A percentile compares a stretch with the other conserved stretches of the same genome.
These are phyloP conservation scores for Herpotrichia juniperi DNA, from an alignment of 2,329 filamentous ascomycete genomes.

Conservation along the genomic window DNA sequence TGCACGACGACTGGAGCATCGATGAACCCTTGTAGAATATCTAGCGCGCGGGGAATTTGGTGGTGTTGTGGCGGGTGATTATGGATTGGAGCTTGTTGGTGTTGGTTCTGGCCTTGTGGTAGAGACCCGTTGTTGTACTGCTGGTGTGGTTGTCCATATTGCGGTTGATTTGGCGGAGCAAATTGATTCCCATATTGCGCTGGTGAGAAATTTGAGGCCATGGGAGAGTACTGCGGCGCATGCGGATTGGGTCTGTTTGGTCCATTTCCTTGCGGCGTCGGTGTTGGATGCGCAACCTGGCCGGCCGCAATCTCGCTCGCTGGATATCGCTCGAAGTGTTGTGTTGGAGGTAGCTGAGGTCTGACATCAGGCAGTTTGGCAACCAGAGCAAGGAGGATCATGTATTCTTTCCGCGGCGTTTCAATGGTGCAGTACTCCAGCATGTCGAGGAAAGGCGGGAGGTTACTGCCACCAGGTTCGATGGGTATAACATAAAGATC, in stretches of 20 bases:
- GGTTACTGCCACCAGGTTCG: constrained; percentile 67
- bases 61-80: constrained; percentile 26
- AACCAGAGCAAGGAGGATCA: constrained; percentile 84
- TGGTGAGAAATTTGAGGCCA: constrained; percentile 30
- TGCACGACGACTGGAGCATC: constrained; percentile 49
- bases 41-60: constrained; percentile 43
- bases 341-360: constrained; percentile 32
- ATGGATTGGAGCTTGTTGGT: constrained; percentile 8
- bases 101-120: constrained; percentile 2
- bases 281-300: constrained; percentile 23
- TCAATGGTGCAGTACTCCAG: constrained; percentile 85
- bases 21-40: constrained; percentile 52
- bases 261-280: constrained; percentile 19
- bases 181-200: constrained; percentile 28
- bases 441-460: constrained; percentile 87
- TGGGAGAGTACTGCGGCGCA: constrained; percentile 41
- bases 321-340: constrained; percentile 31
- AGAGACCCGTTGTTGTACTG: constrained; percentile 13
- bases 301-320: constrained; percentile 17
- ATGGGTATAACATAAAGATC: constrained; percentile 93
- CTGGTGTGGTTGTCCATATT: too few species aligned
- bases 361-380: constrained; percentile 56
- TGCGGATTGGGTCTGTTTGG: constrained; percentile 36
- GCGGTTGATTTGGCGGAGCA: constrained; percentile 8
- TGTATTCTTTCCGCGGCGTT: constrained; percentile 71